Evolutionary conservation across 2,329 filamentous ascomycete genomes (phyloP).

Genomic region (Colletotrichum sp.): DNA sequence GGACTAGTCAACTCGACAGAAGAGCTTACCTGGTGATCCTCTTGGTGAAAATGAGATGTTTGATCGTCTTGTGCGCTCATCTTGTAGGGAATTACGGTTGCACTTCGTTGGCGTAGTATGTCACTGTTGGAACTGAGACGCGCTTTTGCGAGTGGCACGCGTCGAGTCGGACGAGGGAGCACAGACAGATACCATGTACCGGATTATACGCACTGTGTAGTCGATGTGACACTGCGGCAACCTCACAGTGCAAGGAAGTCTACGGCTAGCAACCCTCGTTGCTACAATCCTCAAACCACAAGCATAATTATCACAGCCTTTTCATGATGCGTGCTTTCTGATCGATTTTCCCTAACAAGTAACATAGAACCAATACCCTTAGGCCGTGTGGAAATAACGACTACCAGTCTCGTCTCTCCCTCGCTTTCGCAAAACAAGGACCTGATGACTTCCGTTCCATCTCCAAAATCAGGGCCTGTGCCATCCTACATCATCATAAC

Average conservation of each 20-base stretch:
- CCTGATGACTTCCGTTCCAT: conserved; percentile 1
- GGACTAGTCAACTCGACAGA: not conserved
- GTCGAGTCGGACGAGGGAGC: not conserved
- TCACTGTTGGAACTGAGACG: not conserved
- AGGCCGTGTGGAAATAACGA: conserved; percentile 14
- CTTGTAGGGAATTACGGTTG: not conserved
- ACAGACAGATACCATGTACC: not conserved
- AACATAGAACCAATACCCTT: conserved; percentile 14
- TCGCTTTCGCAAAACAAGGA: not conserved
- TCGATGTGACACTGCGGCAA: rapidly evolving
- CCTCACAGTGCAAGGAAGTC: not conserved
- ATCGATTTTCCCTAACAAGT: not conserved
- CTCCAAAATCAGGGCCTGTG: not conserved
- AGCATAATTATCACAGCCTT: not conserved
- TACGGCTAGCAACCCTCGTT: not conserved
- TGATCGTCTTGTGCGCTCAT: not conserved
- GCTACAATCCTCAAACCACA: not conserved
- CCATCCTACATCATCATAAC: conserved; percentile 17
- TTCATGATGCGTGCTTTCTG: not conserved
- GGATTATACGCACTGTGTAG: rapidly evolving
- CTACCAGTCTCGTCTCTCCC: conserved; percentile 9
- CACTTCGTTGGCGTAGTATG: not conserved
- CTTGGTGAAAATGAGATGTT: conserved; percentile 27
- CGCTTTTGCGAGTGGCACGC: conserved; percentile 7
- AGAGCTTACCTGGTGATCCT: conserved; percentile 48